Conservation (phyloP, 2,329 filamentous ascomycete genomes). For the Paecilomyces variotii region DNA sequence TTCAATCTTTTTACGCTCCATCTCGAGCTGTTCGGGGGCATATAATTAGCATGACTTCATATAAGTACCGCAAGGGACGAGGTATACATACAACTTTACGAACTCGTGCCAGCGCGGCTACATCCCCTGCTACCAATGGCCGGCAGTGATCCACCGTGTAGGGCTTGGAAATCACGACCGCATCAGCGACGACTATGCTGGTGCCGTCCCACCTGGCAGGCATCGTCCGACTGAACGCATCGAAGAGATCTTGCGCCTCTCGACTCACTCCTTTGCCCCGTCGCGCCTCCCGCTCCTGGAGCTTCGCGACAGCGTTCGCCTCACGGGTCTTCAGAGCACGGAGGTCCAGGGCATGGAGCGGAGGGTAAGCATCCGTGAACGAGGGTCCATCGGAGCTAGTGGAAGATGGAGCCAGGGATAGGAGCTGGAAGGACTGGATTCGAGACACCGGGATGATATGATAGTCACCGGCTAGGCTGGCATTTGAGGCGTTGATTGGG, state of each 20-base stretch:
- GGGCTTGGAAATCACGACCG: conserved; percentile 50
- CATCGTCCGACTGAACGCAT: conserved; percentile 53
- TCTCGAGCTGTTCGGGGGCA: conserved; percentile 29
- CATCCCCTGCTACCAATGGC: conserved; percentile 31
- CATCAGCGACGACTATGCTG: conserved; percentile 53
- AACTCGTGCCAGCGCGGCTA: conserved; percentile 35
- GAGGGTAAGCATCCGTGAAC: conserved; percentile 41
- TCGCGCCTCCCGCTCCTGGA: conserved; percentile 51
- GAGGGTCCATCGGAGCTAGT: conserved; percentile 26
- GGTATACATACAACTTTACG: conserved; percentile 39
- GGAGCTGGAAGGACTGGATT: conserved; percentile 50
- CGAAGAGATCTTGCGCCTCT: conserved; percentile 57
- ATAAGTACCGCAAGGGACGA: background rate
- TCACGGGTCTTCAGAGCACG: conserved; percentile 48
- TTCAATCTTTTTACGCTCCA: conserved; percentile 42
- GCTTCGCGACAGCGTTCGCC: conserved; percentile 46
- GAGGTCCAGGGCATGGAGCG: conserved; percentile 43
- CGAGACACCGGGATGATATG: conserved; percentile 54
- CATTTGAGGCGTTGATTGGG: conserved; percentile 23
- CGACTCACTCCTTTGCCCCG: conserved; percentile 53
- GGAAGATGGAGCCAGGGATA: conserved; percentile 33
- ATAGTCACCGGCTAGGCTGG: conserved; percentile 45
- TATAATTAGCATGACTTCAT: conserved; percentile 2
- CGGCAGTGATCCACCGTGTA: conserved; percentile 51
- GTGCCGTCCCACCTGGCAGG: conserved; percentile 53